Percentiles rank a stretch among this genome's conserved stretches.
Conservation (phyloP, 257 asterid species). For the Haberlea rhodopensis region DNA sequence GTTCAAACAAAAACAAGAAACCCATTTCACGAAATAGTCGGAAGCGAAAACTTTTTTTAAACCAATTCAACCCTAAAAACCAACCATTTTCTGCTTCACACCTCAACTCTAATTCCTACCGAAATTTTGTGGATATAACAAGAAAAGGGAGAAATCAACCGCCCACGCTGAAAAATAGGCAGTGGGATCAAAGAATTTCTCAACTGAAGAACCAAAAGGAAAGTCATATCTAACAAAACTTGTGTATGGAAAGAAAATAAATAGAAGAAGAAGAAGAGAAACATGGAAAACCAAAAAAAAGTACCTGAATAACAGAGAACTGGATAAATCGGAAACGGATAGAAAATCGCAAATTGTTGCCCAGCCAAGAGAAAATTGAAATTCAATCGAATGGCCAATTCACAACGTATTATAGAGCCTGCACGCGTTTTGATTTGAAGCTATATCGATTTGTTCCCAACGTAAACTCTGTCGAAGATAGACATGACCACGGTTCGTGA, state of each 20-base stretch:
- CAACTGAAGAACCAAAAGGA: constrained; percentile 17
- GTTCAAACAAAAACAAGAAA: constrained; percentile 19
- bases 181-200: constrained; percentile 61
- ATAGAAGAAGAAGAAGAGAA: background rate
- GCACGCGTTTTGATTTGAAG: constrained; percentile 42
- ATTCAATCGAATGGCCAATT: constrained; percentile 18
- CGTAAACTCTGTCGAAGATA: no score
- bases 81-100: background rate
- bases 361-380: constrained; percentile 31
- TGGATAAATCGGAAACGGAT: constrained; percentile 19
- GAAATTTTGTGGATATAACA: constrained; percentile 18
- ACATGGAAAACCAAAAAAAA: constrained; percentile 5
- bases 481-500: no score
- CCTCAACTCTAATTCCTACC: constrained; percentile 20
- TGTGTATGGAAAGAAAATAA: background rate
- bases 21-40: constrained; percentile 23
- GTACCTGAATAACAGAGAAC: constrained; percentile 49
- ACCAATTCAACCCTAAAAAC: constrained; percentile 11
- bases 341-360: constrained; percentile 39
- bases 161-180: constrained; percentile 54
- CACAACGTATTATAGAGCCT: constrained; percentile 11
- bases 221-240: constrained; percentile 14
- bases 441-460: constrained; percentile 28
- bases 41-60: background rate
- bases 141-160: constrained; percentile 27